Conservation (phyloP, 108 stramenopile species). For the Pseudonitzschia multiseries region DNA sequence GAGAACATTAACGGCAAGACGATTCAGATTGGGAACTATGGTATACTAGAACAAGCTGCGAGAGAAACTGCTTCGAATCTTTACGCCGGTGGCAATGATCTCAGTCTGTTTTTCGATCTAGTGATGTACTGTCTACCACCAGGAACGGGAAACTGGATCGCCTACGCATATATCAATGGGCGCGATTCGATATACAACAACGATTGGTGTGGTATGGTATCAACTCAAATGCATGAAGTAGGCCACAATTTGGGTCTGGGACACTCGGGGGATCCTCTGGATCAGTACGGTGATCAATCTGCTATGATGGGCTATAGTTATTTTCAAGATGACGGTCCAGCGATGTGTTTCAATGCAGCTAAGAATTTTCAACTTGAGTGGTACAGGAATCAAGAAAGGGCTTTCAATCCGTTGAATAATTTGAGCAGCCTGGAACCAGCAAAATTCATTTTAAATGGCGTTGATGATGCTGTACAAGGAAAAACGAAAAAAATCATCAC, state of each 20-base stretch:
- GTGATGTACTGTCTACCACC: constrained; percentile 63
- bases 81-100: not conserved
- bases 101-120: constrained; percentile 25
- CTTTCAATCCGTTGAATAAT: not conserved
- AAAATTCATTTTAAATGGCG: constrained; percentile 5
- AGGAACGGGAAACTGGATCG: constrained; percentile 19
- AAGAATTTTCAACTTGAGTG: constrained; percentile 52
- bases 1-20: not conserved
- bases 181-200: constrained; percentile 49
- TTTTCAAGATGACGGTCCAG: not conserved
- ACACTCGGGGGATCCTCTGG: constrained; percentile 41
- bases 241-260: constrained; percentile 65
- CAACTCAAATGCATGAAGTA: constrained; percentile 58
- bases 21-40: not conserved
- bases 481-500: constrained; percentile 1
- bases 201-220: constrained; percentile 45
- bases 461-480: not conserved
- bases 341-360: constrained; percentile 37
- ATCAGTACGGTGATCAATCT: constrained; percentile 41
- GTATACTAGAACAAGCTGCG: not conserved
- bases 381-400: constrained; percentile 19
- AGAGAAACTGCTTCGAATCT: not conserved
- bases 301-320: constrained; percentile 28
- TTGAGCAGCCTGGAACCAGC: not conserved
- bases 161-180: constrained; percentile 38